phyloP scores from a whole-genome alignment of 805 yeast species.

The Metschnikowia baotianmanensis region DNA sequence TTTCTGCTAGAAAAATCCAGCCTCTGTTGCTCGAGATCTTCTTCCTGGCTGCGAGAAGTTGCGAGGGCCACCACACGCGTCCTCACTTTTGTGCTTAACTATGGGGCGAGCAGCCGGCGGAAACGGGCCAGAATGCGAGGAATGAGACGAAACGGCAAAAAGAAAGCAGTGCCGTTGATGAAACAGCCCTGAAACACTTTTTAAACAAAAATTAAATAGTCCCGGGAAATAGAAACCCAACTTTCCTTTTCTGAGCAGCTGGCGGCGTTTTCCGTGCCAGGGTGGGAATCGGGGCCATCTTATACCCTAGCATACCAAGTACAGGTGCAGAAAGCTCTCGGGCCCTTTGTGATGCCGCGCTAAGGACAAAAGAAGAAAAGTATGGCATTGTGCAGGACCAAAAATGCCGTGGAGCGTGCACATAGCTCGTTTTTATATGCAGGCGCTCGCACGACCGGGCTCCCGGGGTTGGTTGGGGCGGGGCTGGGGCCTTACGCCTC shows the following conservation, averaged over 20 bases:
- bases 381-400: not conserved
- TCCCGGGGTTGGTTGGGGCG: too few relatives aligned
- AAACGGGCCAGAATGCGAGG: not conserved
- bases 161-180: not conserved
- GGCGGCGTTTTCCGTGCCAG: not conserved
- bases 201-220: not conserved
- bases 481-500: not conserved
- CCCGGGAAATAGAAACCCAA: not conserved
- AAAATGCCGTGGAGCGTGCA: too few relatives aligned
- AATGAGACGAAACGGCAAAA: not conserved
- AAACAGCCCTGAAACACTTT: not conserved
- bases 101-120: not conserved
- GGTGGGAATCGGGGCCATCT: conserved; percentile 10
- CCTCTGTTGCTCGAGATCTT: too few relatives aligned
- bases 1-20: too few relatives aligned
- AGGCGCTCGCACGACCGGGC: too few relatives aligned
- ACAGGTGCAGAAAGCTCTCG: conserved; percentile 8
- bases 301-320: conserved; percentile 5
- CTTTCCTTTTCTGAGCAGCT: conserved; percentile 10
- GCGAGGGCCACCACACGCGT: too few relatives aligned
- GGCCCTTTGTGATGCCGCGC: not conserved
- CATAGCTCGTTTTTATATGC: too few relatives aligned
- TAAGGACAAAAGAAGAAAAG: not conserved
- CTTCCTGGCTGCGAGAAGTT: too few relatives aligned
- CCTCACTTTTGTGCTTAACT: too few relatives aligned